These are phyloP conservation scores for Neurospora hispaniola DNA, from an alignment of 495 filamentous ascomycete species.

Conservation along the genomic window DNA sequence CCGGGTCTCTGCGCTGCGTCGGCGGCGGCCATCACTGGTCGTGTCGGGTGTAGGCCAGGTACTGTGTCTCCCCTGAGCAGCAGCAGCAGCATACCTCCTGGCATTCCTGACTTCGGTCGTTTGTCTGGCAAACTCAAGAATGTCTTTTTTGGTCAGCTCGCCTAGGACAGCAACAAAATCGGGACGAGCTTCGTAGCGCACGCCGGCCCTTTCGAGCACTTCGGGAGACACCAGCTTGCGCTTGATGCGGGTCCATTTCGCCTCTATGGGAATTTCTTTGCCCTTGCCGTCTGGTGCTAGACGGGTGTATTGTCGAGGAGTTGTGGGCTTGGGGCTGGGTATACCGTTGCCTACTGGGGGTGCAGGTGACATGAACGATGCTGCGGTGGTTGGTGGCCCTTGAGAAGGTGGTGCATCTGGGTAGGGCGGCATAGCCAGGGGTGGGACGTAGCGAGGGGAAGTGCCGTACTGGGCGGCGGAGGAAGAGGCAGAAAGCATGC, in stretches of 20 bases:
- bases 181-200: conserved; percentile 58
- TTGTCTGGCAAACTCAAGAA: conserved; percentile 45
- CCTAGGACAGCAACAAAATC: conserved; percentile 60
- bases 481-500: conserved; percentile 7
- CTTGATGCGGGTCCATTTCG: conserved; percentile 62
- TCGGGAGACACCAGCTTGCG: conserved; percentile 55
- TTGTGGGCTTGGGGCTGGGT: neutral
- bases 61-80: neutral
- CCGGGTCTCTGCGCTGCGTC: neutral
- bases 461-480: conserved; percentile 1
- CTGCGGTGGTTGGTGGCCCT: conserved; percentile 7
- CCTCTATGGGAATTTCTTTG: conserved; percentile 52
- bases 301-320: conserved; percentile 10
- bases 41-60: conserved; percentile 8
- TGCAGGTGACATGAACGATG: conserved; percentile 7
- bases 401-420: conserved; percentile 18
- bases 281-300: conserved; percentile 42
- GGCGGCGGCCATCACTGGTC: conserved; percentile 2
- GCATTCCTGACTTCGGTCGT: conserved; percentile 46
- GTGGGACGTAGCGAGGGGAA: conserved; percentile 23
- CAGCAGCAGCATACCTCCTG: conserved; percentile 5
- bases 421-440: conserved; percentile 3
- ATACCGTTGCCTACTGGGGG: conserved; percentile 7
- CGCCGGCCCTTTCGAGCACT: conserved; percentile 50
- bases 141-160: conserved; percentile 47